Conservation (phyloP, 768 basidiomycete species). For the Terana coerulea region DNA sequence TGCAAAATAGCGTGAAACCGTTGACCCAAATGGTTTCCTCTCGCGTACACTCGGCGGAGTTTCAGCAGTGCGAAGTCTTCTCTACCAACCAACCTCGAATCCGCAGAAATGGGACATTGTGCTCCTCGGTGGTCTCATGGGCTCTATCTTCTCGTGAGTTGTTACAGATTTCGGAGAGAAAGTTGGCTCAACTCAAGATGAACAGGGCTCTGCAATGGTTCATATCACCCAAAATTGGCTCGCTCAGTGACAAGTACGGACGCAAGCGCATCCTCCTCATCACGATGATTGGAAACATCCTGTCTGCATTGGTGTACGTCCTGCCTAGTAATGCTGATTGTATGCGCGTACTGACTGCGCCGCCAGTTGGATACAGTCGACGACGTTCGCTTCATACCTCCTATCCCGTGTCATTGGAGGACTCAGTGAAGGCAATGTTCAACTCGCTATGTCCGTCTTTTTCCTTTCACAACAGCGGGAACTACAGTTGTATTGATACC, state of each 20-base stretch:
- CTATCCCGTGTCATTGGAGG: constrained; percentile 90
- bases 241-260: constrained; percentile 87
- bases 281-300: constrained; percentile 91
- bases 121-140: constrained; percentile 93
- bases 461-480: neutral
- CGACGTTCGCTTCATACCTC: constrained; percentile 86
- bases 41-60: constrained; percentile 66
- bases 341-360: constrained; percentile 3
- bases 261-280: constrained; percentile 77
- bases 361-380: constrained; percentile 84
- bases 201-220: constrained; percentile 73
- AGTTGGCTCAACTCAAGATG: neutral
- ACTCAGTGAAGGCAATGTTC: constrained; percentile 95
- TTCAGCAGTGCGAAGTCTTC: constrained; percentile 57
- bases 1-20: constrained; percentile 59
- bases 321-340: too few species aligned
- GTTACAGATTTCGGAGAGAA: neutral
- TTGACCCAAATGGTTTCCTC: constrained; percentile 68
- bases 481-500: neutral
- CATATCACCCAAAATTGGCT: constrained; percentile 77
- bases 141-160: constrained; percentile 86
- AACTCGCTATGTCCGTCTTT: constrained; percentile 81
- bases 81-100: constrained; percentile 57
- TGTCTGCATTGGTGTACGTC: constrained; percentile 81
- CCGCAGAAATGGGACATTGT: constrained; percentile 91